Conservation (phyloP, 805 yeast species). For the Candida pseudoglaebosa region DNA sequence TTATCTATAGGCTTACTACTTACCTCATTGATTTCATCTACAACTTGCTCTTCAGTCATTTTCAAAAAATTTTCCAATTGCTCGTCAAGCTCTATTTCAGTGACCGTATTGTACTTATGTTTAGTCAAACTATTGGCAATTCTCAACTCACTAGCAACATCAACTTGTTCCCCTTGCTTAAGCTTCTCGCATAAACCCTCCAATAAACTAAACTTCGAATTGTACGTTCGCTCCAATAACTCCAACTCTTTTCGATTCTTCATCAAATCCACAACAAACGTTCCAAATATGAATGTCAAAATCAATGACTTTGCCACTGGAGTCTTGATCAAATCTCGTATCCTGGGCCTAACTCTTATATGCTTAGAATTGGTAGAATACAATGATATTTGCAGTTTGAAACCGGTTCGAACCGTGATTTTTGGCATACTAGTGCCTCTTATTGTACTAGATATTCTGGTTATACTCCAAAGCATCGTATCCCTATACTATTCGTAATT, state of each 20-base stretch:
- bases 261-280: constrained; percentile 47
- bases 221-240: constrained; percentile 35
- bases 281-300: constrained; percentile 36
- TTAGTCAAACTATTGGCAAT: constrained; percentile 42
- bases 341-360: constrained; percentile 16
- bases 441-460: no score
- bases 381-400: no score
- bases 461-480: no score
- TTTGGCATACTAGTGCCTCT: neutral
- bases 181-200: constrained; percentile 28
- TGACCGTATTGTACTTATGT: constrained; percentile 25
- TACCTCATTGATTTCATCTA: constrained; percentile 1
- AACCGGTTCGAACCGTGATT: neutral
- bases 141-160: constrained; percentile 37
- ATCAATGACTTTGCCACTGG: constrained; percentile 37
- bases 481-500: no score
- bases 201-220: constrained; percentile 29
- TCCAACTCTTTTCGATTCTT: constrained; percentile 43
- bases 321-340: constrained; percentile 26
- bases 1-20: neutral
- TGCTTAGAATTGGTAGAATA: constrained; percentile 9
- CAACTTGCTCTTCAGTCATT: constrained; percentile 22
- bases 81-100: constrained; percentile 38
- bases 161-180: constrained; percentile 33
- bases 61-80: constrained; percentile 32